phyloP scores from a whole-genome alignment of 768 basidiomycete species.

The Mycena latifolia region DNA sequence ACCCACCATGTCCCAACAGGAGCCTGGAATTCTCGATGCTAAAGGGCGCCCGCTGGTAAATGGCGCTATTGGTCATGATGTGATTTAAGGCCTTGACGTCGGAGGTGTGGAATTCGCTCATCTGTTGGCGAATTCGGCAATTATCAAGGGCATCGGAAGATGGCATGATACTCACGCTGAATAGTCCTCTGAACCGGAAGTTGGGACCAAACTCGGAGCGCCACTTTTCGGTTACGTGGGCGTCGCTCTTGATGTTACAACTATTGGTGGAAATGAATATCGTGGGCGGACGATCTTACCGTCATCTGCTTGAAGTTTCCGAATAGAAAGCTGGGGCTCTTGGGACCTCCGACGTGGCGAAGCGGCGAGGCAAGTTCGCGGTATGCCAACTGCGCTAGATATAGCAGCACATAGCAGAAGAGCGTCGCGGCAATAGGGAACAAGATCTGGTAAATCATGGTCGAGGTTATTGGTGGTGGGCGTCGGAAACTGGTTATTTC shows the following conservation, averaged over 20 bases:
- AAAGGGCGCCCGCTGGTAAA: slow-evolving; percentile 51
- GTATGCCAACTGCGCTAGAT: slow-evolving; percentile 26
- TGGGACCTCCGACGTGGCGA: slow-evolving; percentile 49
- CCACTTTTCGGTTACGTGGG: not conserved
- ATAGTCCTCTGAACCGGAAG: slow-evolving; percentile 1
- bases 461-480: too few species aligned
- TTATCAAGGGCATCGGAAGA: too few species aligned
- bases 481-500: too few species aligned
- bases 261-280: too few species aligned
- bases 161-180: not conserved
- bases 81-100: slow-evolving; percentile 63
- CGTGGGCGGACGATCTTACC: too few species aligned
- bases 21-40: not conserved
- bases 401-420: slow-evolving; percentile 35
- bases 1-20: slow-evolving; percentile 12
- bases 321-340: slow-evolving; percentile 44
- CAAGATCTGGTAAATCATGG: not conserved
- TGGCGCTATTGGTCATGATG: slow-evolving; percentile 55
- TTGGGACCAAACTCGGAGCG: not conserved
- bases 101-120: slow-evolving; percentile 53
- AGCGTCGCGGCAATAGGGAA: slow-evolving; percentile 4
- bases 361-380: slow-evolving; percentile 41
- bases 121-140: slow-evolving; percentile 35
- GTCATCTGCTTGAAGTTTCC: slow-evolving; percentile 37
- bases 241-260: not conserved